Percentiles rank a stretch among this genome's conserved stretches.
Conservation (phyloP, 2,329 filamentous ascomycete genomes). For the Fusarium musae region DNA sequence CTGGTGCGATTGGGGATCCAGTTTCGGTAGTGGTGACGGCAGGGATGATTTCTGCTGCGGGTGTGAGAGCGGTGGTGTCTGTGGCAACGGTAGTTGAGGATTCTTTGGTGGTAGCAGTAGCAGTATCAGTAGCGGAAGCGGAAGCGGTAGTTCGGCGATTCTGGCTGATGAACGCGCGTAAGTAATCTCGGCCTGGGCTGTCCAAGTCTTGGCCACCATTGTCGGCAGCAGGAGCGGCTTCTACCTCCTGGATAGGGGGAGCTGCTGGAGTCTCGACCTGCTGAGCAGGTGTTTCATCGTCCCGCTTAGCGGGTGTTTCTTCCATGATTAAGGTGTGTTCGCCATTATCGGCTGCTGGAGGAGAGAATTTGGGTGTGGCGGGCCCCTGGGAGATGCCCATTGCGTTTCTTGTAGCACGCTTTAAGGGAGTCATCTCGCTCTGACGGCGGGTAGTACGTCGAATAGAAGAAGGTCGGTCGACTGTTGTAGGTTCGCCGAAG, state of each 20-base stretch:
- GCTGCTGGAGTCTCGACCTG: not conserved
- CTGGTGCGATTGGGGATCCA: conserved; percentile 47
- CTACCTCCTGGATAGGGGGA: conserved; percentile 11
- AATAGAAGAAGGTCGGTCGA: not conserved
- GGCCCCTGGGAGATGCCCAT: not conserved
- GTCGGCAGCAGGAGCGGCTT: conserved; percentile 5
- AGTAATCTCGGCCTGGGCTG: conserved; percentile 50
- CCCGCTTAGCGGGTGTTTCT: not conserved
- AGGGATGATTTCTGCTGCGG: conserved; percentile 35
- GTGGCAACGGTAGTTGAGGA: conserved; percentile 43
- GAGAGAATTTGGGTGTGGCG: not conserved
- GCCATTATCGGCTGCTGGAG: not conserved
- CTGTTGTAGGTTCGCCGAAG: not conserved
- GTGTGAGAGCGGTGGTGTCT: conserved; percentile 39
- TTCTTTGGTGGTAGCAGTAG: conserved; percentile 40
- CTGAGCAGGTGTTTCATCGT: not conserved
- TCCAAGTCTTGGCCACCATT: conserved; percentile 41
- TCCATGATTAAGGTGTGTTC: not conserved
- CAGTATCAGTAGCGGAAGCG: not conserved
- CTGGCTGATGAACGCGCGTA: conserved; percentile 52
- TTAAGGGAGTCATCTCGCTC: conserved; percentile 5
- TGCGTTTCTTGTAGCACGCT: not conserved
- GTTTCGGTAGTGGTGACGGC: conserved; percentile 42
- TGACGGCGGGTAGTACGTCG: conserved; percentile 6
- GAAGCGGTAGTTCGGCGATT: conserved; percentile 44